Evolutionary conservation across 495 filamentous ascomycete species (phyloP), one percentile per base, ranked within the genome.

Genomic region (Lasiosphaeria miniovina): DNA sequence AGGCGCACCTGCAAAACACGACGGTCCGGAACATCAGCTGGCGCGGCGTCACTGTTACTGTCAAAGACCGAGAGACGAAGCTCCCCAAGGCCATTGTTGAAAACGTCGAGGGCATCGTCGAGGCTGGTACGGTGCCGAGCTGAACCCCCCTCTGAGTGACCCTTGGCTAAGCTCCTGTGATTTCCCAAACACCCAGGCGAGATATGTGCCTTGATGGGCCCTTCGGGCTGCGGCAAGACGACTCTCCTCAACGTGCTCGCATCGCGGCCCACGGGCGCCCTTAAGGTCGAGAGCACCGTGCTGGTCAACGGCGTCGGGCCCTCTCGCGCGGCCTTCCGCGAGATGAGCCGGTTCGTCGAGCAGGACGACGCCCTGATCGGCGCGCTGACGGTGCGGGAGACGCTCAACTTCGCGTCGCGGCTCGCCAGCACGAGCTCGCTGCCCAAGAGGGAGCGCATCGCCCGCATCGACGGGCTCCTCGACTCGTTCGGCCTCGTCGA

Each of bases 361-460:
- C 90, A 93, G 72, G 89, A 93, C 57, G 90, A 95, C 77, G 83
- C 88, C 4, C 75, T 95, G 5, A 87, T 92, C 49, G 90, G 90
- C 14, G 85, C 86, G 0, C 76, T 93, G 60, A 93, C 89, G 0
- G 88, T 91, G 11, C 76, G 77, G 17, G 90, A 95, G 74, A 93
- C 90, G 1, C 71, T 95, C 57, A 71, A 84, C 59, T 93, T 93
- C 69, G 84, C 88, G 5, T 90, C 92, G 7, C 70, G 89, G n/a
- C 78, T 96, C 6, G 90, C 58, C 86, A 93, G 67, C 49, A 62
- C 68, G 11, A 58, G 61, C 43, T 62, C 63, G 17, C 55, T 66
- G 7, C 54, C 61, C 31, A 57, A 49, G 36, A 77, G 14, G 75
- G 90, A 96, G 66, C 91, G 93, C 66, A 65, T 86, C 8, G 86